phyloP scores from a whole-genome alignment of 345 rosid genomes.

The Carallia pectinifolia region DNA sequence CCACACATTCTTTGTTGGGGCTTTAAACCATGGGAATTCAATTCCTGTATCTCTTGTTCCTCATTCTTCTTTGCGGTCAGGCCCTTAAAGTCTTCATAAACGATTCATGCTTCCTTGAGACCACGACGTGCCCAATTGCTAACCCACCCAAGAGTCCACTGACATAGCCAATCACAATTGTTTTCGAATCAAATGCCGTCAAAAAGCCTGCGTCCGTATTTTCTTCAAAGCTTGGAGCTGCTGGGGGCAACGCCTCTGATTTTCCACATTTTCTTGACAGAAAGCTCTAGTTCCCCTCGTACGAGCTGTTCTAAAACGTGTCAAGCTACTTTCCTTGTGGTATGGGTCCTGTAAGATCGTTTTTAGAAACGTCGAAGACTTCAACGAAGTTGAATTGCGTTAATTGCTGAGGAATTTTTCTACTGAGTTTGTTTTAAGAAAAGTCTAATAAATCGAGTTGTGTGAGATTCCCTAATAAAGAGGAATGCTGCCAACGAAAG shows the following conservation, averaged over 20 bases:
- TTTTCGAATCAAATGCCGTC: slow-evolving; percentile 13
- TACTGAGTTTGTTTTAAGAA: background rate
- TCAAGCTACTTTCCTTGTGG: slow-evolving; percentile 1
- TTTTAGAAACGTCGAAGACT: background rate
- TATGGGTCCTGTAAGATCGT: slow-evolving; percentile 1
- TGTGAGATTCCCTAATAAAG: slow-evolving; percentile 1
- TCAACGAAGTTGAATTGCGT: background rate
- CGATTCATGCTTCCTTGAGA: background rate
- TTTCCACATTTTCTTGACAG: background rate
- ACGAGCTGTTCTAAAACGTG: background rate
- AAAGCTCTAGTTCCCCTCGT: slow-evolving; percentile 3
- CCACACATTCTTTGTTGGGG: no score
- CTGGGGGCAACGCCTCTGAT: background rate
- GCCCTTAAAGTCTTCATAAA: background rate
- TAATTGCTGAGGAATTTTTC: slow-evolving; percentile 4
- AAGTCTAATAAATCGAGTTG: slow-evolving; percentile 12
- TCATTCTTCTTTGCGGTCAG: no score
- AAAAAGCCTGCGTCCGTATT: background rate
- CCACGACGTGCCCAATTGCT: background rate
- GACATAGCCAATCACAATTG: slow-evolving; percentile 15
- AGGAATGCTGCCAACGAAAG: background rate
- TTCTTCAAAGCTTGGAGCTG: background rate
- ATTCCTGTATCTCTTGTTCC: no score
- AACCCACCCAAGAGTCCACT: slow-evolving; percentile 9
- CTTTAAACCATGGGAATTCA: no score